Percentiles rank a stretch among this genome's conserved stretches.
Evolutionary conservation across 2,329 filamentous ascomycete genomes (phyloP).

Genomic region (Sporothrix curviconia): DNA sequence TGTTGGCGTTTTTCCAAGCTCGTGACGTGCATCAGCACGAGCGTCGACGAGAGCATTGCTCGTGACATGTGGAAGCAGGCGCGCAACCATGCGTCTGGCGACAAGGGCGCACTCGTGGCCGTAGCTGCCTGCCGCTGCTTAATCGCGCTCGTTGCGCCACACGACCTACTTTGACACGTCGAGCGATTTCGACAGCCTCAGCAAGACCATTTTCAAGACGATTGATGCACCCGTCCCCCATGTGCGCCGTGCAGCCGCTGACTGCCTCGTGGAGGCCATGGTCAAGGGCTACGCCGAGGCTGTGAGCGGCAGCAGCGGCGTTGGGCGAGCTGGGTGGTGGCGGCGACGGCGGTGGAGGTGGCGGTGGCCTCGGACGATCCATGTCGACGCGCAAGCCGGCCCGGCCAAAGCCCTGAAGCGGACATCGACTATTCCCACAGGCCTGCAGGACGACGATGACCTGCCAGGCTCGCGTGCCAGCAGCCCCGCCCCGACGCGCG

Average conservation of each 20-base stretch:
- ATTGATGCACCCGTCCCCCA: slow-evolving; percentile 70
- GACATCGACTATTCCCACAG: slow-evolving; percentile 42
- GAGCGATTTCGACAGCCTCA: slow-evolving; percentile 83
- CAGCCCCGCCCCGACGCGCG: slow-evolving; percentile 66
- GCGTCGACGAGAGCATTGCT: slow-evolving; percentile 77
- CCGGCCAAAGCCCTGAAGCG: slow-evolving; percentile 53
- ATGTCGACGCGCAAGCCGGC: slow-evolving; percentile 60
- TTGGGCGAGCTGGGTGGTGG: neutral
- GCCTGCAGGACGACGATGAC: slow-evolving; percentile 66
- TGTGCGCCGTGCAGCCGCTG: slow-evolving; percentile 79
- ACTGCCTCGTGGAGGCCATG: slow-evolving; percentile 75
- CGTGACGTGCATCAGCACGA: slow-evolving; percentile 63
- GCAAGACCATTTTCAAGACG: slow-evolving; percentile 74
- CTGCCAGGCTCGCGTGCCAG: slow-evolving; percentile 53
- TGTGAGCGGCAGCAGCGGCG: slow-evolving; percentile 32
- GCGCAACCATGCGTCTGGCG: slow-evolving; percentile 65
- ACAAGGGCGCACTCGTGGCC: slow-evolving; percentile 79
- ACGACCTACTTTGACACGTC: slow-evolving; percentile 83
- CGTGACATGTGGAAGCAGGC: slow-evolving; percentile 91
- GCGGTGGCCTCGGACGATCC: slow-evolving; percentile 23
- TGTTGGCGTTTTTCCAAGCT: slow-evolving; percentile 68
- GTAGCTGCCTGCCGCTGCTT: slow-evolving; percentile 73
- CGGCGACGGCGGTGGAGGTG: neutral
- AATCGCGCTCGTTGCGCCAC: slow-evolving; percentile 60
- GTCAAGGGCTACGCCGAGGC: slow-evolving; percentile 71